Evolutionary conservation across 1,284 basidiomycete genomes (phyloP), one percentile per base, ranked within the genome.

Genomic region (Boletus sp.): DNA sequence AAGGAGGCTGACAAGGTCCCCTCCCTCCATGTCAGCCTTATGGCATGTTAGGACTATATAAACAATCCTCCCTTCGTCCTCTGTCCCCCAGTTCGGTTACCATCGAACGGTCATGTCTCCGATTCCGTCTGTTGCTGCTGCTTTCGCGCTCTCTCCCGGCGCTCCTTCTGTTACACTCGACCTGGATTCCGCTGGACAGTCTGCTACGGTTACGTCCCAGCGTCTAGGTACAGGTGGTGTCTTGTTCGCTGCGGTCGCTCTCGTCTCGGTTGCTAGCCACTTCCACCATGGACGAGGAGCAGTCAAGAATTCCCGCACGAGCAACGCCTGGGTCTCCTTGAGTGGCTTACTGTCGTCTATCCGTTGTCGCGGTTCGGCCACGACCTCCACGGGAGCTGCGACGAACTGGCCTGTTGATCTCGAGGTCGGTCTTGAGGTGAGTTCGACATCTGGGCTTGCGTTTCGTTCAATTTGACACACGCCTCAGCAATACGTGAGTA

Each of bases 21-120:
- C 12, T 19, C 14, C 20, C 6, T 34, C 33, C 19, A 41, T 43
- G 42, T 38, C 47, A 49, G 44, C 50, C 49, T 33, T n/a, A n/a
- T n/a, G 14, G 48, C 50, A 44, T 46, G 4, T 20, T 12, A 33
- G 6, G 5, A 5, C 2, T 50, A 50, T 51, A 63, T 49, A 60
- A 48, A 19, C 29, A 0, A n/a, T 14, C 16, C 12, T n/a, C 26
- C 22, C 23, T 1, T 30, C 20, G 23, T 27, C 30, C 22, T 6
- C n/a, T 30, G 14, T n/a, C 13, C 30, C 14, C 22, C 46, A 59
- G 41, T 34, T 27, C 44, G 5, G n/a, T 44, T 49, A 3, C 39
- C 17, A 40, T 52, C 35, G 36, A 59, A 48, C 26, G 1, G 43
- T 36, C 49, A 62, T 61, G 59, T 57, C 59, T 30, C 62, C 60